Evolutionary conservation across 2,329 filamentous ascomycete species (phyloP).

Genomic region (Pyrenophora graminea): DNA sequence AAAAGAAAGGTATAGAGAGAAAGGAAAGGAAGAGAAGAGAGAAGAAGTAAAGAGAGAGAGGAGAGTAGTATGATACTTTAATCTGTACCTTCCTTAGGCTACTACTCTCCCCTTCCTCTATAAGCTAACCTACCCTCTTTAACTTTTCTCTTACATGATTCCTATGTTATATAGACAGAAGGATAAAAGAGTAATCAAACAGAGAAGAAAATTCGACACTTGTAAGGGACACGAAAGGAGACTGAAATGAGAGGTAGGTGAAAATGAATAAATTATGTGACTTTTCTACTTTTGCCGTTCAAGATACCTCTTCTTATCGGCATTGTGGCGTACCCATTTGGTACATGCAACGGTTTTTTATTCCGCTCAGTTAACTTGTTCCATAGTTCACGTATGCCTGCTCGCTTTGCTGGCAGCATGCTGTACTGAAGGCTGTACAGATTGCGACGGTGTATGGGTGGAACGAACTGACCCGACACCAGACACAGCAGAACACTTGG

Average conservation of each 20-base stretch:
- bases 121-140: no score
- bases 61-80: no score
- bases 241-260: not conserved
- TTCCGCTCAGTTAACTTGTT: slow-evolving; percentile 55
- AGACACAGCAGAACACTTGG: slow-evolving; percentile 86
- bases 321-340: slow-evolving; percentile 12
- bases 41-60: no score
- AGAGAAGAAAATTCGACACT: no score
- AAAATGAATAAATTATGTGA: not conserved
- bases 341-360: not conserved
- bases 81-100: no score
- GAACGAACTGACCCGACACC: slow-evolving; percentile 87
- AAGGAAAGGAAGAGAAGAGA: no score
- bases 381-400: slow-evolving; percentile 87
- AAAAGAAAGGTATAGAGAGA: not conserved
- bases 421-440: slow-evolving; percentile 97
- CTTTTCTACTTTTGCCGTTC: slow-evolving; percentile 13
- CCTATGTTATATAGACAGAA: no score
- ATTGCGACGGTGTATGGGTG: slow-evolving; percentile 91
- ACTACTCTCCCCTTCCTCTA: no score
- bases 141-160: no score
- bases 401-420: slow-evolving; percentile 85
- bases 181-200: no score
- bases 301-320: slow-evolving; percentile 4
- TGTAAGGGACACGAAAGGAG: no score